Evolutionary conservation across 2,329 filamentous ascomycete genomes (phyloP).

Genomic region (Aschersonia sp.): DNA sequence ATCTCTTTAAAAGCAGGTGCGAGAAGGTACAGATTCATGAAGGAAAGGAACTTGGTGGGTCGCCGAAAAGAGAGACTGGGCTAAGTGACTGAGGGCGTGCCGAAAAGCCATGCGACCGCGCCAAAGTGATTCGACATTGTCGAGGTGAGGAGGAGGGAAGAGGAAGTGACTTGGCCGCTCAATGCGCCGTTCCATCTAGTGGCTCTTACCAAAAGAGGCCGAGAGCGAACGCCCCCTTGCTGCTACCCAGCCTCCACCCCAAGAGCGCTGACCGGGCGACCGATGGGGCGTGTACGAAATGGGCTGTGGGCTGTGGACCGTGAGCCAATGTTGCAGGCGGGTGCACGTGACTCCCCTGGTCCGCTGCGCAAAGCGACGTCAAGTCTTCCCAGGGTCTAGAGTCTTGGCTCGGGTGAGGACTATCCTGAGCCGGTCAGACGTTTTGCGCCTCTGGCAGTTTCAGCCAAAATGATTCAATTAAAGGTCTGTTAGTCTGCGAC

Average conservation of each 20-base stretch:
- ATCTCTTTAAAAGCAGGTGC: background rate
- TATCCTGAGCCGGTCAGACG: background rate
- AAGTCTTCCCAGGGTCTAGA: too few species aligned
- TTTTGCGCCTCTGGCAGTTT: background rate
- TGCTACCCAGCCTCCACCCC: background rate
- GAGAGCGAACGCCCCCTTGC: background rate
- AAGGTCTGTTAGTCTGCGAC: slow-evolving; percentile 37
- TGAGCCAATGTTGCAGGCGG: background rate
- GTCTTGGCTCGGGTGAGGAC: too few species aligned
- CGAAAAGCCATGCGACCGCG: background rate
- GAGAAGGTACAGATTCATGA: background rate
- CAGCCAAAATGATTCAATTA: slow-evolving; percentile 72
- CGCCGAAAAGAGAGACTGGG: background rate
- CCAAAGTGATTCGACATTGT: slow-evolving; percentile 2
- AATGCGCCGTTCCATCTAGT: slow-evolving; percentile 1
- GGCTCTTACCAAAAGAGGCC: background rate
- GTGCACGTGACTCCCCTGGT: background rate
- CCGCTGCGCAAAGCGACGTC: too few species aligned
- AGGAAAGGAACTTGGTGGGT: background rate
- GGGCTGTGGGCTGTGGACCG: too few species aligned
- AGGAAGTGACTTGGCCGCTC: background rate
- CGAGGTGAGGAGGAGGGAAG: slow-evolving; percentile 1
- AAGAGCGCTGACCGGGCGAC: slow-evolving; percentile 15
- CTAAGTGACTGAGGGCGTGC: background rate
- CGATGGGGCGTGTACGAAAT: background rate